Evolutionary conservation across 352 stramenopile species (phyloP).

Genomic region (Salisapilia sapeloensis): DNA sequence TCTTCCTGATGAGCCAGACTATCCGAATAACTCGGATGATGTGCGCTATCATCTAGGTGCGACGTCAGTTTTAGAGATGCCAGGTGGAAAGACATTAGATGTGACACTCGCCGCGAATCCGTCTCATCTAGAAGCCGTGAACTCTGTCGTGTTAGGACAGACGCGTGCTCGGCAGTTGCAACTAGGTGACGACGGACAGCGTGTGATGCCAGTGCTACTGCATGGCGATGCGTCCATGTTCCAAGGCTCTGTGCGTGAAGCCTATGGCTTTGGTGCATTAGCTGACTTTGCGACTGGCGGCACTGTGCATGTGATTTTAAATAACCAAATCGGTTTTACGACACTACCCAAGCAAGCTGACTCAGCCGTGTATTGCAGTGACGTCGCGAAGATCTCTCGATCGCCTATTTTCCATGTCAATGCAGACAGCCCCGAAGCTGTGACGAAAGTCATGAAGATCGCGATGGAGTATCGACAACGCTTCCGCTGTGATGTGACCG

Average conservation of each 20-base stretch:
- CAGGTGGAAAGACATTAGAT: constrained; percentile 39
- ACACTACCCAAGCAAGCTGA: constrained; percentile 94
- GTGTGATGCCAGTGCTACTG: constrained; percentile 93
- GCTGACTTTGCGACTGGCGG: constrained; percentile 92
- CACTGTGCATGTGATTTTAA: constrained; percentile 98
- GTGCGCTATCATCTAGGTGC: constrained; percentile 80
- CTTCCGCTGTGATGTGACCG: constrained; percentile 94
- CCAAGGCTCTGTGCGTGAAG: constrained; percentile 67
- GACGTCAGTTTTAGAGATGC: constrained; percentile 49
- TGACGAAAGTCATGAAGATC: constrained; percentile 86
- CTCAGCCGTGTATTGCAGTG: constrained; percentile 94
- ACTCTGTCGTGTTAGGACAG: constrained; percentile 95
- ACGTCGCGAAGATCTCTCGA: constrained; percentile 96
- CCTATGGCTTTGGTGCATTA: constrained; percentile 77
- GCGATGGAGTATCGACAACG: constrained; percentile 76
- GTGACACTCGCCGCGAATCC: constrained; percentile 93
- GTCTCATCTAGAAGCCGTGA: constrained; percentile 98
- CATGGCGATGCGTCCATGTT: constrained; percentile 95
- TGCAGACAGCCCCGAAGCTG: constrained; percentile 92
- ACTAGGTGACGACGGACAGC: constrained; percentile 60
- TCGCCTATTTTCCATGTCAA: constrained; percentile 92
- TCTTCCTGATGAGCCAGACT: constrained; percentile 65
- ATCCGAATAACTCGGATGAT: constrained; percentile 80
- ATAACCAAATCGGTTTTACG: constrained; percentile 99
- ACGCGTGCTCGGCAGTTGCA: constrained; percentile 86